These are phyloP conservation scores for Micractinium conductrix DNA, from an alignment of 139 green algal species.

Conservation along the genomic window DNA sequence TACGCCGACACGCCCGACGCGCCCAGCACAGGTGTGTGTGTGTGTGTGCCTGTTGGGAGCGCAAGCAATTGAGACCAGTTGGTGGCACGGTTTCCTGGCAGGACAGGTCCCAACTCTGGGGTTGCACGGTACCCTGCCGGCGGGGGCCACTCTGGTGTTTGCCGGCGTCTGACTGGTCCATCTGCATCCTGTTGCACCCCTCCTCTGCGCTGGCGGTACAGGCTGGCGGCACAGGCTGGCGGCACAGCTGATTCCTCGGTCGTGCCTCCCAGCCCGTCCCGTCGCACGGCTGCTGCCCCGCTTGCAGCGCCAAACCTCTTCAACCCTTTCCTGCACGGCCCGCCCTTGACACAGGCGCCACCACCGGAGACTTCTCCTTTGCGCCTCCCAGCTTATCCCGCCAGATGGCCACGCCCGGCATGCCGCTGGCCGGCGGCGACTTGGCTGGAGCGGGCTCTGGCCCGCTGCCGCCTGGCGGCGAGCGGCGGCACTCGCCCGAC, in stretches of 20 bases:
- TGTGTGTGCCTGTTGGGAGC: neutral
- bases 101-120: too few species aligned
- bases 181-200: too few species aligned
- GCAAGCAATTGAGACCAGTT: neutral
- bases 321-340: neutral
- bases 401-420: neutral
- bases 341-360: too few species aligned
- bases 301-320: too few species aligned
- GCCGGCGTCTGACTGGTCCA: too few species aligned
- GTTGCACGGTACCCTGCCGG: too few species aligned
- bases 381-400: neutral
- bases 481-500: neutral
- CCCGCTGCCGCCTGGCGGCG: neutral
- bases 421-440: neutral
- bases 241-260: too few species aligned
- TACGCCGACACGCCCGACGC: constrained; percentile 8
- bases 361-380: constrained; percentile 29
- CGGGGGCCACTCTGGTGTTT: too few species aligned
- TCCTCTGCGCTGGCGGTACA: too few species aligned
- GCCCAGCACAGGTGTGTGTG: constrained; percentile 4
- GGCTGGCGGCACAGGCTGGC: too few species aligned
- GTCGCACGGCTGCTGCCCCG: too few species aligned
- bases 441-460: neutral
- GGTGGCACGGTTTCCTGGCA: neutral
- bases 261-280: too few species aligned